These are phyloP conservation scores for Panicum virgatum DNA, from an alignment of 202 grass and related monocot genomes.

Conservation along the genomic window DNA sequence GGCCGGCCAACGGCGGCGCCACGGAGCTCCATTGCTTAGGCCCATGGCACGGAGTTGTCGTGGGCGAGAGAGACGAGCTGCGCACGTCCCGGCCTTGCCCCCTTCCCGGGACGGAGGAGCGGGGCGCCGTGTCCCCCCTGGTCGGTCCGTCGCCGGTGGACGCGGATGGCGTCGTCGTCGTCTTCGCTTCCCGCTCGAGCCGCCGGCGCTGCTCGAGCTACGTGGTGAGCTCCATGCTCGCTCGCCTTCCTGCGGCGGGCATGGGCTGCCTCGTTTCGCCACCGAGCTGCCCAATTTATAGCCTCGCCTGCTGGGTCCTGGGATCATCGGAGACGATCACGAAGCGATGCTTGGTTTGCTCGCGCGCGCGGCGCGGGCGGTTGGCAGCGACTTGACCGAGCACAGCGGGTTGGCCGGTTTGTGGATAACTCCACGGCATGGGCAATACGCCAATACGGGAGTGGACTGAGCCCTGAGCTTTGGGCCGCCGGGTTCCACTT, in stretches of 20 bases:
- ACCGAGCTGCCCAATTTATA: neutral
- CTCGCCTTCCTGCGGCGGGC: neutral
- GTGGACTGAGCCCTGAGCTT: no score
- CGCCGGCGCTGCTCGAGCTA: neutral
- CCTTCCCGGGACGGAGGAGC: conserved; percentile 11
- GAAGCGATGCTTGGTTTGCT: no score
- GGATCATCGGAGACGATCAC: neutral
- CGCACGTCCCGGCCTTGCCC: conserved; percentile 4
- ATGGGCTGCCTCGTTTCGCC: no score
- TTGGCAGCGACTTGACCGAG: neutral
- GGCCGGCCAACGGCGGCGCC: neutral
- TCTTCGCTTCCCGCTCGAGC: neutral
- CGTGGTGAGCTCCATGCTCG: neutral
- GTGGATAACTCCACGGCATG: neutral
- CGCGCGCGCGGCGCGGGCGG: neutral
- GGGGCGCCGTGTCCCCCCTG: conserved; percentile 14
- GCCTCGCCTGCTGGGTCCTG: no score
- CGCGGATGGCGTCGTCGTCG: neutral
- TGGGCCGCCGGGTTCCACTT: no score
- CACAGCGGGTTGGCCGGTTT: neutral
- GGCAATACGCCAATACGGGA: no score
- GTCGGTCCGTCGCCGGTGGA: neutral
- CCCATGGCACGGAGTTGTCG: neutral
- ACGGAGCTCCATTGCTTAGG: neutral
- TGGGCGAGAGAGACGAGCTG: neutral